phyloP scores from a whole-genome alignment of 2,329 filamentous ascomycete genomes.

The Penicillium palitans region DNA sequence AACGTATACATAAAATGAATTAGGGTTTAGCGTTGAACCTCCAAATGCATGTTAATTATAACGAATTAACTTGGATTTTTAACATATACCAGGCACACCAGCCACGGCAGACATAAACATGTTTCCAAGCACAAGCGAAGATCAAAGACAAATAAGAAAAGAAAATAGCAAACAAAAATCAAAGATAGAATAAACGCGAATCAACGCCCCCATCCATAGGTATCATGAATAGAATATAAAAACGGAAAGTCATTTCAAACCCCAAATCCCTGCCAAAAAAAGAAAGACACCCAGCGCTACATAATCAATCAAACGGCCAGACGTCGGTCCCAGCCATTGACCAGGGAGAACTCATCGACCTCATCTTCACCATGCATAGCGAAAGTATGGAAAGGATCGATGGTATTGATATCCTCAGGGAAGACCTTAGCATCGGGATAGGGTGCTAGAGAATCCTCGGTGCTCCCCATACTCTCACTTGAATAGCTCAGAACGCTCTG shows the following conservation, averaged over 20 bases:
- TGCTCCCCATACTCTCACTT: conserved; percentile 59
- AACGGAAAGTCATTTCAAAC: background rate
- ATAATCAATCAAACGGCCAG: conserved; percentile 30
- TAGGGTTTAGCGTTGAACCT: too few species aligned
- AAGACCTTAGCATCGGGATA: conserved; percentile 25
- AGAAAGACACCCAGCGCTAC: background rate
- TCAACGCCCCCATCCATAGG: conserved; percentile 5
- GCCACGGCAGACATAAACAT: background rate
- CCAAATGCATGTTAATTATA: too few species aligned
- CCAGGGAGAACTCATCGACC: conserved; percentile 34
- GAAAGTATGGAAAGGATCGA: conserved; percentile 41
- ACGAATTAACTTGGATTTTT: too few species aligned
- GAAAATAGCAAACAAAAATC: background rate
- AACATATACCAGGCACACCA: background rate
- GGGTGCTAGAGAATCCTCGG: conserved; percentile 45
- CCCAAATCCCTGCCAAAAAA: background rate
- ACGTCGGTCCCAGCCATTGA: conserved; percentile 37
- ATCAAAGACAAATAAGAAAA: background rate
- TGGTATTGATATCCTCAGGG: conserved; percentile 31
- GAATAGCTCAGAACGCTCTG: conserved; percentile 61
- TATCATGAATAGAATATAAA: conserved; percentile 8
- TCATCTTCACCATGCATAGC: conserved; percentile 38
- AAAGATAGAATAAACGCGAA: background rate
- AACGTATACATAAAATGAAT: too few species aligned
- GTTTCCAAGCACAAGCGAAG: background rate